A percentile compares a stretch with the other conserved stretches of the same genome.
phyloP scores from a whole-genome alignment of 371 early-diverging fungal genomes.

The Mucor circinelloides region DNA sequence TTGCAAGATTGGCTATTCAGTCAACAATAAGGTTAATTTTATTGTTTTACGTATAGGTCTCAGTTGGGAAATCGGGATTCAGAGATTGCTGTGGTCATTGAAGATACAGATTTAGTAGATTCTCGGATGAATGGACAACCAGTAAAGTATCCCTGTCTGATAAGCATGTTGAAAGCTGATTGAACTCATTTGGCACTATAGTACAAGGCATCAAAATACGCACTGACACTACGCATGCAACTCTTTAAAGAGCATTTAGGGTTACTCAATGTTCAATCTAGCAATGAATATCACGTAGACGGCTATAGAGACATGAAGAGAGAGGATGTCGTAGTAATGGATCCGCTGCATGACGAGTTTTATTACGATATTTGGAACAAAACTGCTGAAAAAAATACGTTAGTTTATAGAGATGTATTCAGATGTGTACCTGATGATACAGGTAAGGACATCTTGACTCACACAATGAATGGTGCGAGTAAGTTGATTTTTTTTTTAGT shows the following conservation, averaged over 20 bases:
- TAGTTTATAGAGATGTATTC: slow-evolving; percentile 76
- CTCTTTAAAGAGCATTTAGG: slow-evolving; percentile 89
- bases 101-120: slow-evolving; percentile 71
- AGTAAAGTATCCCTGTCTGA: slow-evolving; percentile 31
- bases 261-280: slow-evolving; percentile 33
- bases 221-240: slow-evolving; percentile 68
- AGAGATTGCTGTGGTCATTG: slow-evolving; percentile 83
- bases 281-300: not conserved
- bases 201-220: slow-evolving; percentile 74
- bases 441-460: slow-evolving; percentile 26
- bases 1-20: not conserved
- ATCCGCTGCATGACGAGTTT: slow-evolving; percentile 73
- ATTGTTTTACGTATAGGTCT: slow-evolving; percentile 54
- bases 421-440: slow-evolving; percentile 86
- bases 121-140: slow-evolving; percentile 72
- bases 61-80: slow-evolving; percentile 91
- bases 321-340: slow-evolving; percentile 57
- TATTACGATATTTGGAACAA: slow-evolving; percentile 63
- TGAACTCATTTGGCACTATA: slow-evolving; percentile 5
- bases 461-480: not conserved
- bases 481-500: slow-evolving; percentile 22
- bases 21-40: not conserved
- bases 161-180: not conserved
- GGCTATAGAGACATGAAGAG: slow-evolving; percentile 15
- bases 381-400: slow-evolving; percentile 70